Evolutionary conservation across 805 yeast species (phyloP).

Genomic region (Lipomyces japonicus): DNA sequence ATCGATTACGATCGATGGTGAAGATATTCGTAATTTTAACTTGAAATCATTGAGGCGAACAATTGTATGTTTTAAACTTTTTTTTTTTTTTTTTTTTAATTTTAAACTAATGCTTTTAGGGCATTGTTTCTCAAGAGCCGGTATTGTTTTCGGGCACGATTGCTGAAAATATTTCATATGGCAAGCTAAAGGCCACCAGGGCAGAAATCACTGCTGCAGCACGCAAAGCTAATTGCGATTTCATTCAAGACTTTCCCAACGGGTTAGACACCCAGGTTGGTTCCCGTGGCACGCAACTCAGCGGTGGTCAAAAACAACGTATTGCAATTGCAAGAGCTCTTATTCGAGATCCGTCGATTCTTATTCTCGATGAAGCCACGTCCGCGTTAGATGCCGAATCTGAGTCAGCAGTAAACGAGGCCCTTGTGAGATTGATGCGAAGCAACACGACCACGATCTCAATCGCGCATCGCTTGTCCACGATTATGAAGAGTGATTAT

Average conservation of each 20-base stretch:
- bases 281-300: constrained; percentile 78
- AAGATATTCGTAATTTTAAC: constrained; percentile 59
- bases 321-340: constrained; percentile 87
- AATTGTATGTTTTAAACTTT: constrained; percentile 34
- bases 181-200: constrained; percentile 55
- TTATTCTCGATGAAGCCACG: constrained; percentile 90
- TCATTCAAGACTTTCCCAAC: constrained; percentile 72
- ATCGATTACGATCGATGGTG: constrained; percentile 57
- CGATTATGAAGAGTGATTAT: constrained; percentile 77
- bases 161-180: constrained; percentile 77
- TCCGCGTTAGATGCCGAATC: constrained; percentile 87
- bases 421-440: constrained; percentile 53
- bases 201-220: constrained; percentile 61
- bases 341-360: constrained; percentile 69
- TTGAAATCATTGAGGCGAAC: constrained; percentile 68
- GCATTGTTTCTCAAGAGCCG: constrained; percentile 94
- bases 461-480: constrained; percentile 86
- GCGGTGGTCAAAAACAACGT: constrained; percentile 95
- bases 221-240: constrained; percentile 69
- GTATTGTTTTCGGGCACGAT: constrained; percentile 81
- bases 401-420: constrained; percentile 77
- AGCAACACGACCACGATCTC: constrained; percentile 64
- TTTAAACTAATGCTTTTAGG: constrained; percentile 35
- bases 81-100: background rate
- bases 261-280: constrained; percentile 82